These are phyloP conservation scores for Suillus brevipes DNA, from an alignment of 768 basidiomycete genomes.

Conservation along the genomic window DNA sequence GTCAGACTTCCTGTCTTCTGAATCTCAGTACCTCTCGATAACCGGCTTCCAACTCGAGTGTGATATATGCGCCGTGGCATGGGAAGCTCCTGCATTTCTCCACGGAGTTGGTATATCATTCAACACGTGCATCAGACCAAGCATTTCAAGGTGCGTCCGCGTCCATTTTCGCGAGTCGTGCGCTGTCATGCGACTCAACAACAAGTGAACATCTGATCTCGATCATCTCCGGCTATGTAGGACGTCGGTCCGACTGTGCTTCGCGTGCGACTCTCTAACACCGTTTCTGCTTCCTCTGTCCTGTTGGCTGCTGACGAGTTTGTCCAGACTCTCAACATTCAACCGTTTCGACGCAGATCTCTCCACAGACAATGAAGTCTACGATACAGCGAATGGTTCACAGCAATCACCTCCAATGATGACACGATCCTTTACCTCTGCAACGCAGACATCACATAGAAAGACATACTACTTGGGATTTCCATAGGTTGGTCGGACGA, in stretches of 20 bases:
- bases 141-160: neutral
- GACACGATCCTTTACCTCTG: conserved; percentile 22
- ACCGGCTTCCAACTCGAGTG: neutral
- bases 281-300: neutral
- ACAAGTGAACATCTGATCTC: neutral
- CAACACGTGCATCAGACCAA: conserved; percentile 1
- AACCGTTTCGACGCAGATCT: conserved; percentile 24
- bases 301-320: neutral
- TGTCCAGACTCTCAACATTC: conserved; percentile 27
- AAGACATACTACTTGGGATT: conserved; percentile 53
- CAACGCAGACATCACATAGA: conserved; percentile 38
- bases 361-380: conserved; percentile 22
- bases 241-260: conserved; percentile 1
- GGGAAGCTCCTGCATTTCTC: neutral
- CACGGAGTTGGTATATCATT: neutral
- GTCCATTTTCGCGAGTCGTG: neutral
- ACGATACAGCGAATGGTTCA: conserved; percentile 28
- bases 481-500: conserved; percentile 43
- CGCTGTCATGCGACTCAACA: neutral
- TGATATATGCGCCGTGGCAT: neutral
- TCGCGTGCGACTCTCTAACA: neutral
- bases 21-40: neutral
- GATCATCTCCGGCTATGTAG: neutral
- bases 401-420: conserved; percentile 22
- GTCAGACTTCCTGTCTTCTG: neutral